A percentile compares a stretch with the other conserved stretches of the same genome.
Conservation (phyloP, 2,329 filamentous ascomycete species). For the Aspergillus ochraceus region DNA sequence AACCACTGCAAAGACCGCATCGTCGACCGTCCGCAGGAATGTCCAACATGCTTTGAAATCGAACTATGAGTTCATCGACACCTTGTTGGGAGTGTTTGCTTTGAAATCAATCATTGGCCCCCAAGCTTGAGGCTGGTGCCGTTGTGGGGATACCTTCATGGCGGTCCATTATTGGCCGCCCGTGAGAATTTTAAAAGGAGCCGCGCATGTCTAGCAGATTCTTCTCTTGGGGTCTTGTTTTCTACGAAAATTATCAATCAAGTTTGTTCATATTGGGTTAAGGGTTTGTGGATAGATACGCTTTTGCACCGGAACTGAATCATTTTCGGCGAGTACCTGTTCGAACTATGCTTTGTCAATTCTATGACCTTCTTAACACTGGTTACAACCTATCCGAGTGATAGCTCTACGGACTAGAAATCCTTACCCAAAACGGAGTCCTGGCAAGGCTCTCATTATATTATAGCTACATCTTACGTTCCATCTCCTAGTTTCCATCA, state of each 20-base stretch:
- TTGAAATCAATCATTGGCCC: background rate
- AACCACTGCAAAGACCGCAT: background rate
- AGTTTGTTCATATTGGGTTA: background rate
- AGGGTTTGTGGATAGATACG: no score
- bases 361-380: no score
- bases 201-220: background rate
- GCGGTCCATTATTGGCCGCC: background rate
- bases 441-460: no score
- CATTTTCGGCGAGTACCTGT: no score
- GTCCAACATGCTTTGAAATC: background rate
- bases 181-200: background rate
- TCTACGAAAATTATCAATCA: background rate
- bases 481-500: no score
- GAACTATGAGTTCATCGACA: background rate
- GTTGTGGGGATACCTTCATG: background rate
- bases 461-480: no score
- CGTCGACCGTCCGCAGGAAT: no score
- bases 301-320: no score
- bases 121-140: background rate
- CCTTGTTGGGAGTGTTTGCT: background rate
- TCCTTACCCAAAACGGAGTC: no score
- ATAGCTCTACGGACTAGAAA: no score
- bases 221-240: background rate
- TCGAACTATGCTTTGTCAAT: no score
- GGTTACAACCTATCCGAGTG: no score